Percentiles rank a stretch among this genome's conserved stretches.
phyloP scores from a whole-genome alignment of 2,329 filamentous ascomycete genomes.

The Fusarium nisikadoi region DNA sequence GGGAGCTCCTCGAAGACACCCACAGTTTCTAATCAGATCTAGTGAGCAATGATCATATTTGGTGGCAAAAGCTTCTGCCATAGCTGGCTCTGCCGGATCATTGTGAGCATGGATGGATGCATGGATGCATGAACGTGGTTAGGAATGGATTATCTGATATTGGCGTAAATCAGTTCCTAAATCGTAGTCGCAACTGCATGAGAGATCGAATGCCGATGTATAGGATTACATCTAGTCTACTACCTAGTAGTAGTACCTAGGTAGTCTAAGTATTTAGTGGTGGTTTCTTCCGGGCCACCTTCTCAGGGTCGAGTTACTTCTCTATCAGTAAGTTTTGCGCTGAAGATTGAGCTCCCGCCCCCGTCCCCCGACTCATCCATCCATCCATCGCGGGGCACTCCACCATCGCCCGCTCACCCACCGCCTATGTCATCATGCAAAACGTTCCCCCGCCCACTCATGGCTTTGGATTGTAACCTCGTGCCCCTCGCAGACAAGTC shows the following conservation, averaged over 20 bases:
- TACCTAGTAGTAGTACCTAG: no score
- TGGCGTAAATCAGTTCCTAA: slow-evolving; percentile 6
- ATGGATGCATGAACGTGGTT: neutral
- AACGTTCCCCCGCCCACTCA: slow-evolving; percentile 30
- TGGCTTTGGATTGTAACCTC: slow-evolving; percentile 25
- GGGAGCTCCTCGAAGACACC: slow-evolving; percentile 14
- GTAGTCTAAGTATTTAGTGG: neutral
- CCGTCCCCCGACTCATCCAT: neutral
- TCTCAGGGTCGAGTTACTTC: neutral
- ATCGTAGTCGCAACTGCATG: neutral
- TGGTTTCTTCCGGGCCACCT: neutral
- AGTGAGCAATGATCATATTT: slow-evolving; percentile 5
- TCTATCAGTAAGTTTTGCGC: neutral
- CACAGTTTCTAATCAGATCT: neutral
- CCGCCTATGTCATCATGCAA: slow-evolving; percentile 38
- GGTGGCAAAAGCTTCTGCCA: neutral
- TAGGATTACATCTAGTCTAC: neutral
- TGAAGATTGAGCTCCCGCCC: neutral
- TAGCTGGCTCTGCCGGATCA: slow-evolving; percentile 19
- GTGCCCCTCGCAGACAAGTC: slow-evolving; percentile 31
- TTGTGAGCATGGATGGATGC: neutral
- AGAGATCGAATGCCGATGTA: neutral
- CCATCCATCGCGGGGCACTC: slow-evolving; percentile 33
- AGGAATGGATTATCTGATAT: slow-evolving; percentile 11
- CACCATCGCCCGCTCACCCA: slow-evolving; percentile 7